phyloP scores from a whole-genome alignment of 352 stramenopile species.

The Phytophthora parvispora region DNA sequence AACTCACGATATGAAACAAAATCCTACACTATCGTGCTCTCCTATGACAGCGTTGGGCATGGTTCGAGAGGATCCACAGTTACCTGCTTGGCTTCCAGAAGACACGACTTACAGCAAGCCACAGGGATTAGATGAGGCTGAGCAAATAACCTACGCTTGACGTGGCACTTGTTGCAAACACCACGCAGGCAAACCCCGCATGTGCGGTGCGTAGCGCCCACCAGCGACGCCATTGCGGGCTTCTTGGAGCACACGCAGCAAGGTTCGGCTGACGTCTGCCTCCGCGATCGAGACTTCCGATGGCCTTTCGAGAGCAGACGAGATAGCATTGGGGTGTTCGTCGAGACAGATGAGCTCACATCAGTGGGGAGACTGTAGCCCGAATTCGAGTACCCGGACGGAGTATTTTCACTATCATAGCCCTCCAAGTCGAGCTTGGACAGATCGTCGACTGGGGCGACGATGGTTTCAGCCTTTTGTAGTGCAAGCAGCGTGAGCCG shows the following conservation, averaged over 20 bases:
- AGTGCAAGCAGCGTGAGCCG: conserved; percentile 50
- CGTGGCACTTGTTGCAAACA: conserved; percentile 62
- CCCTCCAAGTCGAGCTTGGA: conserved; percentile 26
- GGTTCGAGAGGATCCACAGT: conserved; percentile 50
- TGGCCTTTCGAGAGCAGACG: conserved; percentile 24
- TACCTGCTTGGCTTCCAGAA: conserved; percentile 48
- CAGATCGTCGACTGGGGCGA: conserved; percentile 15
- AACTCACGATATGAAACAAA: background rate
- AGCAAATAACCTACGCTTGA: conserved; percentile 54
- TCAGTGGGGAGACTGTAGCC: conserved; percentile 24
- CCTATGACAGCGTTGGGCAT: conserved; percentile 47
- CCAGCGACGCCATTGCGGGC: conserved; percentile 31
- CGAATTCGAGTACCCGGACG: conserved; percentile 20
- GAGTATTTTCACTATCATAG: conserved; percentile 5
- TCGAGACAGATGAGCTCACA: background rate
- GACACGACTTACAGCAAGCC: conserved; percentile 62
- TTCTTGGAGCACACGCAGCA: conserved; percentile 39
- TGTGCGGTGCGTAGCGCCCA: conserved; percentile 27
- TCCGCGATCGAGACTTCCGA: conserved; percentile 20
- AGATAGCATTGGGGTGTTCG: conserved; percentile 12
- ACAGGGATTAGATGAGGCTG: conserved; percentile 44
- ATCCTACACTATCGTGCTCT: no score
- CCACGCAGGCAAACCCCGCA: conserved; percentile 51
- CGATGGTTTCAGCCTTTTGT: conserved; percentile 16
- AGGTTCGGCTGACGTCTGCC: conserved; percentile 26